Conservation (phyloP, 1,284 basidiomycete genomes). For the Puccinia polysora region DNA sequence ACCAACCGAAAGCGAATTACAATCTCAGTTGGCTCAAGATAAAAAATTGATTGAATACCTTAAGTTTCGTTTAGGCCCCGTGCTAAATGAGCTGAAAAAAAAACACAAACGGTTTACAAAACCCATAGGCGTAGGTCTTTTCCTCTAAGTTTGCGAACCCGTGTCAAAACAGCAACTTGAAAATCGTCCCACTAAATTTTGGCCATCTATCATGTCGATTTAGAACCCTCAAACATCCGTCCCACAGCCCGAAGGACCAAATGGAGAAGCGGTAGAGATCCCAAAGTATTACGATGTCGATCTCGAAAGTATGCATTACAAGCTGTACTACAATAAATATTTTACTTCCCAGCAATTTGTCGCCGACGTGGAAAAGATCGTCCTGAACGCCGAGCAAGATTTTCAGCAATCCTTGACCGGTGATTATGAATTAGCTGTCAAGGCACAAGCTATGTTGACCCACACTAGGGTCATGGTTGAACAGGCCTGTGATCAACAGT, state of each 20-base stretch:
- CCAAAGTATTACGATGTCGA: conserved; percentile 68
- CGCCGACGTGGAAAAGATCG: conserved; percentile 79
- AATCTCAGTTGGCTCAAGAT: conserved; percentile 76
- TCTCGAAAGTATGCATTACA: conserved; percentile 81
- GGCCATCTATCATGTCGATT: too few species aligned
- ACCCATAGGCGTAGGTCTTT: conserved; percentile 64
- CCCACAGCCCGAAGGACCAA: conserved; percentile 11
- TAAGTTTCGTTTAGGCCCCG: conserved; percentile 78
- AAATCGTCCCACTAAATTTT: too few species aligned
- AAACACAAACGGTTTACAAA: conserved; percentile 90
- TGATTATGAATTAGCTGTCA: conserved; percentile 53
- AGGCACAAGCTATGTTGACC: conserved; percentile 84
- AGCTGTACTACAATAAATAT: conserved; percentile 81
- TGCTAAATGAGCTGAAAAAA: conserved; percentile 81
- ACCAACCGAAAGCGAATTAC: conserved; percentile 76
- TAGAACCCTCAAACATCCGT: background rate
- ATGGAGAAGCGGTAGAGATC: background rate
- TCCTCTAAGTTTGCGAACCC: background rate
- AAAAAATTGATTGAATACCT: conserved; percentile 72
- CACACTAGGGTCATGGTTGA: conserved; percentile 79
- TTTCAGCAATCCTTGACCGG: conserved; percentile 7
- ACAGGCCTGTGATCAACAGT: conserved; percentile 73
- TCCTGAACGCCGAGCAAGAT: conserved; percentile 72
- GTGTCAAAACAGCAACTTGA: background rate
- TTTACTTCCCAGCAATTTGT: conserved; percentile 82